Evolutionary conservation across 495 filamentous ascomycete genomes (phyloP).

Genomic region (Penicillium argentinense): DNA sequence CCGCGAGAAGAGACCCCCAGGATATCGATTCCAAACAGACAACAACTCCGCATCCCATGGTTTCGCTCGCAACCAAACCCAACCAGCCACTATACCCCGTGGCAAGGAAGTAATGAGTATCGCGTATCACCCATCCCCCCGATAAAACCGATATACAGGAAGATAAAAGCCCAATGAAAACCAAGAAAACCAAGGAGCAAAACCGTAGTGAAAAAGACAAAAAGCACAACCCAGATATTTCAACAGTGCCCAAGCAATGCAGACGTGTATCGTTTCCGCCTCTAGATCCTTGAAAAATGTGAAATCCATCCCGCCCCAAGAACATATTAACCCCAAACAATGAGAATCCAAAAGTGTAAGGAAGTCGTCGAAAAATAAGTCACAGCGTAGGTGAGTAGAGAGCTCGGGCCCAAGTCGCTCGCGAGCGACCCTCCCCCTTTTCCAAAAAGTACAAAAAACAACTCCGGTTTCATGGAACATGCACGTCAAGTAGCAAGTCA

Average conservation of each 20-base stretch:
- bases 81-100: conserved; percentile 30
- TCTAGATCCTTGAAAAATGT: conserved; percentile 48
- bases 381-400: conserved; percentile 23
- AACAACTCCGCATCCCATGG: conserved; percentile 48
- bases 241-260: conserved; percentile 51
- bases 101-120: conserved; percentile 36
- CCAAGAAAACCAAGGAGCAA: conserved; percentile 12
- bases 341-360: conserved; percentile 31
- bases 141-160: conserved; percentile 42
- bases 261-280: conserved; percentile 57
- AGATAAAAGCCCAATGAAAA: conserved; percentile 28
- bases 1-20: conserved; percentile 35
- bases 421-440: conserved; percentile 20
- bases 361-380: conserved; percentile 32
- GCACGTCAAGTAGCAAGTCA: conserved; percentile 41
- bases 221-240: conserved; percentile 37
- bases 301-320: conserved; percentile 42
- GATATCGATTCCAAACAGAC: conserved; percentile 36
- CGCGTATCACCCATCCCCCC: conserved; percentile 34
- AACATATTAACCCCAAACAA: conserved; percentile 32
- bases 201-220: conserved; percentile 21
- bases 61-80: conserved; percentile 42
- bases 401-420: conserved; percentile 31
- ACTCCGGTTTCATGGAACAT: conserved; percentile 38
- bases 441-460: conserved; percentile 34